Base-by-base conservation (phyloP, 345 rosid species). In the Sapria himalayana region DNA sequence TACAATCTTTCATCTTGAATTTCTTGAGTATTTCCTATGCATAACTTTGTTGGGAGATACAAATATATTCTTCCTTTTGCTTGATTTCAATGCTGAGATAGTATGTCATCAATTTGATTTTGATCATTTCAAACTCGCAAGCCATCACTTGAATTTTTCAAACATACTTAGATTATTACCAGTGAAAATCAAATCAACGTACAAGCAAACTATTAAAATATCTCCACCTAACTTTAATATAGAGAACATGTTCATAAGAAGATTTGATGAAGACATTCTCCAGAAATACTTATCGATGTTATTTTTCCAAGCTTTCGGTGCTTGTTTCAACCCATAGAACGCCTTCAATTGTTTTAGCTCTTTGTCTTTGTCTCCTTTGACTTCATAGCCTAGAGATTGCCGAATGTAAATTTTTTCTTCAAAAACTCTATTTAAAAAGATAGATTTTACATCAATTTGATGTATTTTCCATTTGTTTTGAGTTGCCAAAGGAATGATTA, bases 381-480 rank as follows among this genome's bases (percentile, higher is more conserved):
- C 11, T 11, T 13, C 1, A 25, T 40, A 20, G 10, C 20, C 11
- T 7, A 40, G 16, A 11, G 20, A 20, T 7, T 40, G 17, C 13
- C 15, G 14, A 3, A 20, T 14, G 7, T 29, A 14, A 20, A 12
- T 9, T 37, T 7, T 13, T 15, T 37, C 19, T 4, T 4, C 3
- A 11, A n/a, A 14, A 11, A 6, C 9, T n/a, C 11, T n/a, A 11
- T n/a, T 13, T 18, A 4, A n/a, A n/a, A 37, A 37, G 20, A 20
- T 9, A 10, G 13, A 9, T 13, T 19, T 40, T 5, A 10, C 3
- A 13, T 40, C 44, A 0, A 22, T 19, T 20, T 20, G 39, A 35
- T 35, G 17, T 11, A 35, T 35, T 14, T 35, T 35, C 39, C 39
- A 4, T 14, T 15, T 35, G 19, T 40, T 40, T n/a, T 40, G 25